These are phyloP conservation scores for Eimeria nieschulzi DNA, from an alignment of 169 alveolate genomes.

Conservation along the genomic window DNA sequence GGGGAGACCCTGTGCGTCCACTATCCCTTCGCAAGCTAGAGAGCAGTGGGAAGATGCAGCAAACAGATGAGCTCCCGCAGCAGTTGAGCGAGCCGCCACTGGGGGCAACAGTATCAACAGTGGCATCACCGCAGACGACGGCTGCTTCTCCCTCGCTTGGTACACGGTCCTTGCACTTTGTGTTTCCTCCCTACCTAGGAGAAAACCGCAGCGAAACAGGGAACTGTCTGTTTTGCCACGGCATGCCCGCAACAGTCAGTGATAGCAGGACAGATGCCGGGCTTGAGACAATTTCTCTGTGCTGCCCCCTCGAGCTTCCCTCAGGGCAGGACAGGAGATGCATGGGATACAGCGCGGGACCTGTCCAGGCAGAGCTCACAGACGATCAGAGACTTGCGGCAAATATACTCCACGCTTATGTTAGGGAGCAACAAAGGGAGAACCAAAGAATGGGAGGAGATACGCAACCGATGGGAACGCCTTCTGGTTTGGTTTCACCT, in stretches of 20 bases:
- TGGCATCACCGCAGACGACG: constrained; percentile 5
- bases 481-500: not conserved
- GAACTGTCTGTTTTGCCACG: constrained; percentile 37
- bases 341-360: constrained; percentile 5
- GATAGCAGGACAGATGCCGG: not conserved
- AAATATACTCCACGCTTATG: constrained; percentile 1
- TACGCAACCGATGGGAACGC: not conserved
- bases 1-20: constrained; percentile 51
- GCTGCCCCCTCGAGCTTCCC: constrained; percentile 7
- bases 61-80: not conserved
- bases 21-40: not conserved
- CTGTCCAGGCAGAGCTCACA: not conserved
- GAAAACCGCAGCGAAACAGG: not conserved
- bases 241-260: constrained; percentile 10
- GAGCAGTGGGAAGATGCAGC: not conserved
- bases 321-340: not conserved
- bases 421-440: not conserved
- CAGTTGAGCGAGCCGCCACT: not conserved
- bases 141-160: not conserved
- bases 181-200: not conserved
- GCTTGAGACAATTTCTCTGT: constrained; percentile 38
- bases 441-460: not conserved
- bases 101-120: not conserved
- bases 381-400: constrained; percentile 1
- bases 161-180: not conserved